phyloP scores from a whole-genome alignment of 805 yeast species.

The Tetrapisispora fleetii region DNA sequence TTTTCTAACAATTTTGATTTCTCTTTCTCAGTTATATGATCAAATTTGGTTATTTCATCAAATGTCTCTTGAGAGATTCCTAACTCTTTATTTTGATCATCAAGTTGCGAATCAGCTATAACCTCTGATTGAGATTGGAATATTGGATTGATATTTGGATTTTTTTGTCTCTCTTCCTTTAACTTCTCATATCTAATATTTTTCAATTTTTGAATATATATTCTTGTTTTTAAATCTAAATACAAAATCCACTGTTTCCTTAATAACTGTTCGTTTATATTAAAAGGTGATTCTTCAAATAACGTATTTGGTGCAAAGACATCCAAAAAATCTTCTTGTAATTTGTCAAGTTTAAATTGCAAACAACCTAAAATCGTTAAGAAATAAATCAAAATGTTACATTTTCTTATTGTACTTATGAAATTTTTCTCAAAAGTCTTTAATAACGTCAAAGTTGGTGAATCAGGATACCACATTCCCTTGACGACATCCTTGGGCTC shows the following conservation, averaged over 20 bases:
- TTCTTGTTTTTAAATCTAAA: slow-evolving; percentile 88
- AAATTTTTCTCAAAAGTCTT: slow-evolving; percentile 44
- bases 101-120: too few species aligned
- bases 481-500: slow-evolving; percentile 61
- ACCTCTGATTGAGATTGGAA: not conserved
- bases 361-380: slow-evolving; percentile 76
- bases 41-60: not conserved
- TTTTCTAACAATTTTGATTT: slow-evolving; percentile 16
- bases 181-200: slow-evolving; percentile 12
- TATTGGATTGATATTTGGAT: not conserved
- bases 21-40: not conserved
- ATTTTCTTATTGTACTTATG: slow-evolving; percentile 55
- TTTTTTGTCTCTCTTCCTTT: slow-evolving; percentile 31
- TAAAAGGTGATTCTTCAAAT: slow-evolving; percentile 15
- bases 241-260: slow-evolving; percentile 73
- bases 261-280: slow-evolving; percentile 42
- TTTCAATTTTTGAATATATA: slow-evolving; percentile 80
- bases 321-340: slow-evolving; percentile 76
- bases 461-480: slow-evolving; percentile 60
- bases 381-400: slow-evolving; percentile 78
- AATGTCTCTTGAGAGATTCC: not conserved
- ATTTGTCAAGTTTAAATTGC: slow-evolving; percentile 76
- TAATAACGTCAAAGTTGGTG: slow-evolving; percentile 45
- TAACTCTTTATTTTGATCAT: too few species aligned
- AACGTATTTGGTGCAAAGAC: slow-evolving; percentile 66